Percentiles rank a stretch among this genome's conserved stretches.
Evolutionary conservation across 2,329 filamentous ascomycete species (phyloP).

Genomic region (Thermomyces lanuginosus): DNA sequence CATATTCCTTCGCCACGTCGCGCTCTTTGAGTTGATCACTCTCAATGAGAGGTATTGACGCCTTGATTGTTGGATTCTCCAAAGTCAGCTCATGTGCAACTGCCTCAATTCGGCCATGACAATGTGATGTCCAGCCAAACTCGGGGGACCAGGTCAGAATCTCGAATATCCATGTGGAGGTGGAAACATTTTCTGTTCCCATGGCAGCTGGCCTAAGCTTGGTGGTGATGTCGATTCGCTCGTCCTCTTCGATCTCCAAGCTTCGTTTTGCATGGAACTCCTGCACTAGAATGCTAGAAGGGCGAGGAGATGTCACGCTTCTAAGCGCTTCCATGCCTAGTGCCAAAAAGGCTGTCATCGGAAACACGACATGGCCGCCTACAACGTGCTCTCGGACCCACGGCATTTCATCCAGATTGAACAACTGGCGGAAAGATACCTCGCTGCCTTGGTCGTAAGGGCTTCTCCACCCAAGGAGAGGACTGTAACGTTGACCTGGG

Average conservation of each 20-base stretch:
- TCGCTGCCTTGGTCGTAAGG: conserved; percentile 11
- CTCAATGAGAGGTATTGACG: too few species aligned
- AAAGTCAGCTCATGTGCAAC: neutral
- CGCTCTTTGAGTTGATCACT: neutral
- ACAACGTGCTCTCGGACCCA: conserved; percentile 21
- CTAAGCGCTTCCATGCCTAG: conserved; percentile 14
- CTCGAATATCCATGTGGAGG: neutral
- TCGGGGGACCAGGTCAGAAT: neutral
- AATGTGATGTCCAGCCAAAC: conserved; percentile 1
- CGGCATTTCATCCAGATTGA: conserved; percentile 15
- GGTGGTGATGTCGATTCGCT: conserved; percentile 1
- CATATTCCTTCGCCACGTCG: too few species aligned
- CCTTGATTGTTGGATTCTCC: neutral
- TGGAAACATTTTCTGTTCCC: neutral
- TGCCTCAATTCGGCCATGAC: neutral
- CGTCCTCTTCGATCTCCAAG: neutral
- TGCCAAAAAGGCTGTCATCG: conserved; percentile 14
- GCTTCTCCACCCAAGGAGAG: conserved; percentile 7
- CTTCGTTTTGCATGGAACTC: neutral
- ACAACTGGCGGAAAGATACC: conserved; percentile 16
- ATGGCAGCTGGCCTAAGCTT: neutral
- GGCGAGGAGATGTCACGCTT: neutral
- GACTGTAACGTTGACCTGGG: conserved; percentile 4
- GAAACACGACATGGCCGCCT: conserved; percentile 18
- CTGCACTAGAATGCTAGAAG: neutral